phyloP scores from a whole-genome alignment of 768 basidiomycete species.

The Tricholoma sp. region DNA sequence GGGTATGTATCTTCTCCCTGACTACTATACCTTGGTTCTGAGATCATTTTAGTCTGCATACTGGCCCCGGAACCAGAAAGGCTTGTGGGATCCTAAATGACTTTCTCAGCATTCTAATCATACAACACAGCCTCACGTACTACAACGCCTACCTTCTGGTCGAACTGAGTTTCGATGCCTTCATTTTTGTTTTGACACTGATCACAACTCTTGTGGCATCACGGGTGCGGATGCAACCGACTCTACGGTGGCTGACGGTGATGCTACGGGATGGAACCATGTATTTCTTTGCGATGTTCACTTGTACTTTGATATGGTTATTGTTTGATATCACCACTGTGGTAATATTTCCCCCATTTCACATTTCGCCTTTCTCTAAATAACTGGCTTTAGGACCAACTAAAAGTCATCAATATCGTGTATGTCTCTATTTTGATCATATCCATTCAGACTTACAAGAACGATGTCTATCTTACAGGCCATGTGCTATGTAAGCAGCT shows the following conservation, averaged over 20 bases:
- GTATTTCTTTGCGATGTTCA: slow-evolving; percentile 18
- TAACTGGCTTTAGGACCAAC: not conserved
- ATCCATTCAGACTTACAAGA: not conserved
- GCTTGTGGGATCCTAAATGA: not conserved
- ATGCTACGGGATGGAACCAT: slow-evolving; percentile 14
- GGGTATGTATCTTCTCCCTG: not conserved
- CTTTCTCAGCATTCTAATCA: not conserved
- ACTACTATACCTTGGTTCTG: not conserved
- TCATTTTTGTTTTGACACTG: slow-evolving; percentile 13
- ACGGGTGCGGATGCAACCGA: slow-evolving; percentile 5
- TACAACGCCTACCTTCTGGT: slow-evolving; percentile 11
- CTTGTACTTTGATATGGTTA: slow-evolving; percentile 16
- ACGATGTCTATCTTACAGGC: not conserved
- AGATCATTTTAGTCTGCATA: not conserved
- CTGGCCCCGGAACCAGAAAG: not conserved
- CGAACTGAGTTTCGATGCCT: slow-evolving; percentile 12
- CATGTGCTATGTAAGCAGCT: not conserved
- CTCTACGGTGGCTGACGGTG: slow-evolving; percentile 11
- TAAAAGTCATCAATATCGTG: not conserved
- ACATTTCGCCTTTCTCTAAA: not conserved
- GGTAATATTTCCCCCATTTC: not conserved
- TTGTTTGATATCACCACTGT: not conserved
- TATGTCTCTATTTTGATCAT: not conserved
- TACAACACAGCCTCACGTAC: not conserved
- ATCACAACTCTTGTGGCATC: slow-evolving; percentile 9